Conservation (phyloP, 331 rosid genomes). For the Quercus lobata region DNA sequence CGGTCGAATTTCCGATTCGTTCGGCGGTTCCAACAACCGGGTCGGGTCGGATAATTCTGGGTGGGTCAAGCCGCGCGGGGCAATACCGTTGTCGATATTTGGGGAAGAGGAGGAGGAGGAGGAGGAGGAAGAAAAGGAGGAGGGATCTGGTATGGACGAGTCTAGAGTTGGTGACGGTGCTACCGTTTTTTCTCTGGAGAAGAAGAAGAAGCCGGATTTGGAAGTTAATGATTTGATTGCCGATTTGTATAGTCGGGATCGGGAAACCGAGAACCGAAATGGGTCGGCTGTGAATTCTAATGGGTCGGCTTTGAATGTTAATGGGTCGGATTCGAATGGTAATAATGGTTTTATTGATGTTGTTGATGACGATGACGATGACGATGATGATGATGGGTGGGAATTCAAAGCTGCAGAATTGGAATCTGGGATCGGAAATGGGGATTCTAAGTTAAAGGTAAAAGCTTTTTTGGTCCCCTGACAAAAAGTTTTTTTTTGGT, state of each 20-base stretch:
- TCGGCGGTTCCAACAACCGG: slow-evolving; percentile 56
- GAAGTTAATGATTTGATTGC: slow-evolving; percentile 49
- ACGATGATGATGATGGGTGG: slow-evolving; percentile 76
- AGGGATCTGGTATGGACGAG: slow-evolving; percentile 23
- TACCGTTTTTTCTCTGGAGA: slow-evolving; percentile 20
- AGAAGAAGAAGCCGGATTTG: slow-evolving; percentile 31
- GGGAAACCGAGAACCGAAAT: slow-evolving; percentile 19
- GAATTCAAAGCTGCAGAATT: slow-evolving; percentile 81
- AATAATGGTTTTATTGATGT: slow-evolving; percentile 18
- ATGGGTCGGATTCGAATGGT: slow-evolving; percentile 17
- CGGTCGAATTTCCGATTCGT: slow-evolving; percentile 13
- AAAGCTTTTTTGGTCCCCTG: background rate
- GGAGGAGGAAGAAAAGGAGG: slow-evolving; percentile 31
- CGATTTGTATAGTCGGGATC: slow-evolving; percentile 38
- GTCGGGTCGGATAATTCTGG: slow-evolving; percentile 7
- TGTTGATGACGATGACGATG: slow-evolving; percentile 32
- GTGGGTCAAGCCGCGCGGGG: slow-evolving; percentile 57
- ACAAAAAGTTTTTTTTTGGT: background rate
- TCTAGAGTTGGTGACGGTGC: slow-evolving; percentile 13
- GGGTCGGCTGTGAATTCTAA: slow-evolving; percentile 27
- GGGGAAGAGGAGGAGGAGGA: slow-evolving; percentile 56
- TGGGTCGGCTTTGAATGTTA: slow-evolving; percentile 10
- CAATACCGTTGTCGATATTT: slow-evolving; percentile 81
- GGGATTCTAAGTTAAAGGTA: slow-evolving; percentile 28
- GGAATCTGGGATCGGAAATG: slow-evolving; percentile 29